Evolutionary conservation across 139 green algal genomes (phyloP).

Genomic region (Chlamydomonas incerta): DNA sequence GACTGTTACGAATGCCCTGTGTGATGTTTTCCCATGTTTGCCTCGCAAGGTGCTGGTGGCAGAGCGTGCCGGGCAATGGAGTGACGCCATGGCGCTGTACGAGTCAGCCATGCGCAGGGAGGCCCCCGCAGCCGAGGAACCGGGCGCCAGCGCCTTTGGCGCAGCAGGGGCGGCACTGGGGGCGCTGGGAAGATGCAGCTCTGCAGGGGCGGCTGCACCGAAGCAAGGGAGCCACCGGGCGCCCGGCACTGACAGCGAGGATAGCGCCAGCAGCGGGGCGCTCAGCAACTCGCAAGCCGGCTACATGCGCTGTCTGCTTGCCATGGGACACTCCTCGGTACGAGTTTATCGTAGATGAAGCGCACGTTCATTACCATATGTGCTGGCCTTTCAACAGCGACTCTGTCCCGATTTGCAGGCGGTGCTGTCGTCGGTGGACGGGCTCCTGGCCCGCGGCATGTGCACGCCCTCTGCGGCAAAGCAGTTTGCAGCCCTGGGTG

Average conservation of each 20-base stretch:
- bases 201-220: too few relatives aligned
- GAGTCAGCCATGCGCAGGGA: conserved; percentile 58
- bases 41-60: conserved; percentile 76
- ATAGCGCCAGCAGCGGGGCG: neutral
- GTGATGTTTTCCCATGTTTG: too few relatives aligned
- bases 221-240: too few relatives aligned
- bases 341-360: too few relatives aligned
- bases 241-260: too few relatives aligned
- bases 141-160: too few relatives aligned
- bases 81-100: conserved; percentile 87
- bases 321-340: conserved; percentile 36
- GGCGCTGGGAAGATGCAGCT: neutral
- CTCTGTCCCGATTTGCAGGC: too few relatives aligned
- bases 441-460: conserved; percentile 49
- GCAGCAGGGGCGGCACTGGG: neutral
- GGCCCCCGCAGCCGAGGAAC: neutral
- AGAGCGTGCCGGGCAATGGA: conserved; percentile 91
- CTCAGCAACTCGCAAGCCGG: conserved; percentile 54
- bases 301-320: conserved; percentile 66
- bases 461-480: neutral
- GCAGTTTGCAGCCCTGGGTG: conserved; percentile 75
- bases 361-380: too few relatives aligned
- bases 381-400: too few relatives aligned
- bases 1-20: too few relatives aligned
- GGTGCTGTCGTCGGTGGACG: conserved; percentile 85